Base-by-base conservation (phyloP, 1,139 yeast species). In the Magnusiomyces tetraspermus region DNA sequence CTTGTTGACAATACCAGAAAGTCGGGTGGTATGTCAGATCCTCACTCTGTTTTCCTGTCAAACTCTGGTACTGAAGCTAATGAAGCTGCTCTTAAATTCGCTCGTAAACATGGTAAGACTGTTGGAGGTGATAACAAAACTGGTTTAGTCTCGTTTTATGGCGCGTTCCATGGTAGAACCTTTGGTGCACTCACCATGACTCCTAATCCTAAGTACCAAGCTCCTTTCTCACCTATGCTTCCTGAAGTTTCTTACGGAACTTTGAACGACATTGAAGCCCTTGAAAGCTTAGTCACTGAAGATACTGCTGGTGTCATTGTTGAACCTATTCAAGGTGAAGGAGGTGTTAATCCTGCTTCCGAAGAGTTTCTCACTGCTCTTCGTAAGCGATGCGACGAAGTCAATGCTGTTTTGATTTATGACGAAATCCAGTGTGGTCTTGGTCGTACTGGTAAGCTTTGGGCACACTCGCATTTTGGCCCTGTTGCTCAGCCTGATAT, bases 301-400 rank as follows among this genome's bases (percentile, higher is more conserved):
- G 80, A 83, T 61, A 83, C 96, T 0, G 88, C 96, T 63, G 98
- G 90, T 51, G 94, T 92, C 41, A 90, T 92, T 53, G 82, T 92
- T 42, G 98, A 92, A 71, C 98, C 98, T 22, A 83, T 92, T 56
- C 98, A 92, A 72, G 98, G 97, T 60, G 98, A 92, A 72, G 98
- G 98, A 53, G 98, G 98, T 57, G 83, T 92, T 23, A 81, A 82
- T 62, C 79, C 82, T 22, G 77, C 87, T 53, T 76, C 78, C 31
- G 63, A 70, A 0, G 86, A 80, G 45, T 89, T 88, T 63, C 73
- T 92, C 59, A 64, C 73, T 2, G 80, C 80, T 51, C 73, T 92
- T 66, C 81, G 85, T 60, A 68, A 79, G 60, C 71, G 86, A 53
- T 89, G 97, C 67, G 71, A 73, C 53, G 77, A 83, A 54, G 77